Base-by-base conservation (phyloP, 2,329 filamentous ascomycete genomes). In the Cercospora berteroae region DNA sequence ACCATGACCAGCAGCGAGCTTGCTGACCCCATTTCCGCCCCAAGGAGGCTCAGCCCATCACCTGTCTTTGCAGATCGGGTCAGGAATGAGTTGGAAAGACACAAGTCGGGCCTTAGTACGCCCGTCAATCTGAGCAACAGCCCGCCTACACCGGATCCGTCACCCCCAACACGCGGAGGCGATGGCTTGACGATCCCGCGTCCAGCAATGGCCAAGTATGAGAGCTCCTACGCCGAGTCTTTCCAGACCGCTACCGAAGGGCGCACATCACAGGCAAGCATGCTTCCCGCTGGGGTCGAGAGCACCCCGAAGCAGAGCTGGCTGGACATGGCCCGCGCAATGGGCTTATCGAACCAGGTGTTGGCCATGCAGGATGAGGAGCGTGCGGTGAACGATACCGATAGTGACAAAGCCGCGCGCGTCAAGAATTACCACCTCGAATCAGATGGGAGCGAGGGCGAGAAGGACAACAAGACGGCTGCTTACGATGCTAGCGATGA, bases 201-300 rank as follows among this genome's bases (percentile, higher is more conserved):
- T 23, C 75, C 73, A 29, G 20, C 60, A 16, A 67, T 75, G 52
- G 39, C 57, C 48, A 48, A 68, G n/a, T 73, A 72, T 60, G 67
- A 73, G 4, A 78, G 81, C 7, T 83, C 82, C 5, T 81, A 79
- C 23, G 80, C 81, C 33, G 82, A 83, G 27, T 83, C 81, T 0
- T 83, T 83, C 71, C 79, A 76, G 55, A 84, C 82, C 1, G 82
- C 82, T 10, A 76, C 77, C 65, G 82, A 83, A 70, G 79, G 80
- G 5, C 77, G 77, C 25, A 64, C 61, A n/a, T 52, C 73, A 10
- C 75, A 74, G 61, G 74, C 74, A 13, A 73, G 71, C 57, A 71
- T 48, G 60, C 69, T 50, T 16, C 56, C 66, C 8, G 13, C 63
- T 16, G 52, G 18, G 3, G n/a, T 44, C 25, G 42, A 65, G 42